Base-by-base conservation (phyloP, 2,329 filamentous ascomycete genomes). In the Colletotrichum falcatum region DNA sequence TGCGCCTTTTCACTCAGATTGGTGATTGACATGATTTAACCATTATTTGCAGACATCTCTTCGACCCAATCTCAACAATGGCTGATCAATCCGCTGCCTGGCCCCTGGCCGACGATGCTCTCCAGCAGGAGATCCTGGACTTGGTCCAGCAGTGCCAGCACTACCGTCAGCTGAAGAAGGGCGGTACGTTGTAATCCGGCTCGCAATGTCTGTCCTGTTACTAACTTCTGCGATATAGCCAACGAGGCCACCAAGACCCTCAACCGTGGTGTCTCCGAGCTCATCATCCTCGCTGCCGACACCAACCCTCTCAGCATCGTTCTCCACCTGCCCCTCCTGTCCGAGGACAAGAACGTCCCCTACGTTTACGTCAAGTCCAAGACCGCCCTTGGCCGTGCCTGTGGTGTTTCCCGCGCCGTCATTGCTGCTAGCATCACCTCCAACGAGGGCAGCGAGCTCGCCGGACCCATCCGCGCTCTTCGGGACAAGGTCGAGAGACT, bases 401-500 rank as follows among this genome's bases (percentile, higher is more conserved):
- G 93, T 79, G 95, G 95, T 87, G 95, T 98, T 73, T 92, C 89
- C 79, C 89, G 95, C 70, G 88, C 94, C 66, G 95, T 98, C 72
- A 98, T 98, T 77, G 92, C 94, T 49, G 91, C 90, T 73, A 91
- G 88, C 78, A 97, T 98, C 83, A 98, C 94, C 75, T 94, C 92
- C 82, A 97, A 97, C 88, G 94, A 97, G 84, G 92, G 92, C 48
- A 93, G 90, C 78, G 95, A 98, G 82, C 87, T 98, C 71, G 93
- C 91, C 82, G 89, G 89, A 78, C 94, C 97, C 87, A 98, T 98
- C 82, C 89, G 92, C 77, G 88, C 91, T 74, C 87, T 98, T 79
- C 97, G 95, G 87, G 93, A 97, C 84, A 97, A 97, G 90, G 93
- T 98, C 66, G 95, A 98, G 88, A 90, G 95, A 77, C 88, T 98